A percentile compares a stretch with the other conserved stretches of the same genome.
phyloP scores from a whole-genome alignment of 2,329 filamentous ascomycete species.

The Arthrobotrys entomopaga region DNA sequence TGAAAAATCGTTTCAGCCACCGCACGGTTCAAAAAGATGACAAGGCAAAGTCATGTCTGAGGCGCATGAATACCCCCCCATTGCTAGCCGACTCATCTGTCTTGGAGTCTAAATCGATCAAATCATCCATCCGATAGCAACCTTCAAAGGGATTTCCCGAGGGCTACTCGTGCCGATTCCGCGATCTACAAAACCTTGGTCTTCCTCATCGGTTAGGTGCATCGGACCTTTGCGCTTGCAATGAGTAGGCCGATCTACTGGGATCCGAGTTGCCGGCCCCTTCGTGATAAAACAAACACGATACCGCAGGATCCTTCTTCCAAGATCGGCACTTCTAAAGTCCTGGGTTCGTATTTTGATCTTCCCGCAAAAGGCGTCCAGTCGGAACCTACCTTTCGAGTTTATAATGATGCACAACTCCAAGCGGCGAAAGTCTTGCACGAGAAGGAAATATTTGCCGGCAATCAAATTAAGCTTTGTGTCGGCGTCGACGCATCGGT shows the following conservation, averaged over 20 bases:
- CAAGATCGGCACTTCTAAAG: conserved; percentile 39
- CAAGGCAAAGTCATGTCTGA: not conserved
- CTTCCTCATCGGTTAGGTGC: no score
- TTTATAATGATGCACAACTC: conserved; percentile 40
- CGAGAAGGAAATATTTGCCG: conserved; percentile 49
- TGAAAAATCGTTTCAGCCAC: conserved; percentile 41
- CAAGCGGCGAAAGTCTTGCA: conserved; percentile 24
- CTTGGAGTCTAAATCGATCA: conserved; percentile 1
- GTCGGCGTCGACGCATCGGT: conserved; percentile 40
- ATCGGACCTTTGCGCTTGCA: no score
- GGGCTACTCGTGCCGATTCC: no score
- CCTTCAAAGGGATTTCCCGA: no score
- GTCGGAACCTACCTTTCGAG: conserved; percentile 31
- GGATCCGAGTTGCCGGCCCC: conserved; percentile 6
- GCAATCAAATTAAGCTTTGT: conserved; percentile 51
- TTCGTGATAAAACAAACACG: not conserved
- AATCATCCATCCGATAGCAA: no score
- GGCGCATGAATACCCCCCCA: not conserved
- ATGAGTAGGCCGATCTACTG: not conserved
- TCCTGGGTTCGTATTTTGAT: conserved; percentile 35
- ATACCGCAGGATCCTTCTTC: conserved; percentile 15
- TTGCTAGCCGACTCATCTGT: not conserved
- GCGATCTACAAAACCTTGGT: no score
- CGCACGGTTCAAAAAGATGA: conserved; percentile 18
- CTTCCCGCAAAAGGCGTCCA: conserved; percentile 14